phyloP scores from a whole-genome alignment of 2,329 filamentous ascomycete genomes.

The Teratosphaeria nubilosa region DNA sequence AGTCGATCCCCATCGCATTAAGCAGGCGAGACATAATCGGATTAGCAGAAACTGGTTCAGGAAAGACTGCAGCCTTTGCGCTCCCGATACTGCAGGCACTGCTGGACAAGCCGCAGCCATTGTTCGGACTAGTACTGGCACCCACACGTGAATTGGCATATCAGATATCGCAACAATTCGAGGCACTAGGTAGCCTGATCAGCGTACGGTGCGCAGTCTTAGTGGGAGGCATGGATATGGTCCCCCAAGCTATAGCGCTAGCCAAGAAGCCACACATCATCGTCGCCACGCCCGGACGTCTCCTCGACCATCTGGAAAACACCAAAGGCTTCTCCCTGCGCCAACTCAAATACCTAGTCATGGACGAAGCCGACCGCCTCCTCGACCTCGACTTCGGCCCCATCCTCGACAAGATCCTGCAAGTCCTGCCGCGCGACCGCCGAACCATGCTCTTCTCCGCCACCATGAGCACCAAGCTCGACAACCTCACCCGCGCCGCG shows the following conservation, averaged over 20 bases:
- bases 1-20: slow-evolving; percentile 74
- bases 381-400: slow-evolving; percentile 92
- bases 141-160: slow-evolving; percentile 89
- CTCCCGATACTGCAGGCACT: slow-evolving; percentile 85
- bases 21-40: slow-evolving; percentile 81
- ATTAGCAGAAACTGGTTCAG: slow-evolving; percentile 86
- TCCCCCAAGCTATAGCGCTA: slow-evolving; percentile 77
- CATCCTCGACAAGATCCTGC: slow-evolving; percentile 84
- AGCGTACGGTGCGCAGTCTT: slow-evolving; percentile 70
- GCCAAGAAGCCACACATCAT: slow-evolving; percentile 94
- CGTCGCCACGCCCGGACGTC: slow-evolving; percentile 79
- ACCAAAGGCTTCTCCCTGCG: slow-evolving; percentile 89
- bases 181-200: slow-evolving; percentile 77
- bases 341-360: slow-evolving; percentile 75
- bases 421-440: slow-evolving; percentile 68
- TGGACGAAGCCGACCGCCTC: slow-evolving; percentile 88
- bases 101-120: slow-evolving; percentile 73
- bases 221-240: slow-evolving; percentile 93
- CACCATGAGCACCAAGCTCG: slow-evolving; percentile 88
- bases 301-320: slow-evolving; percentile 89
- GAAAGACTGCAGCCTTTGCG: slow-evolving; percentile 92
- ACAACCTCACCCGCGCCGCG: slow-evolving; percentile 81
- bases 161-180: slow-evolving; percentile 81
- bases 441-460: slow-evolving; percentile 86
- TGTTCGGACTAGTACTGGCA: slow-evolving; percentile 83